Evolutionary conservation across 2,329 filamentous ascomycete genomes (phyloP).

Genomic region (Lasiodiplodia sp.): DNA sequence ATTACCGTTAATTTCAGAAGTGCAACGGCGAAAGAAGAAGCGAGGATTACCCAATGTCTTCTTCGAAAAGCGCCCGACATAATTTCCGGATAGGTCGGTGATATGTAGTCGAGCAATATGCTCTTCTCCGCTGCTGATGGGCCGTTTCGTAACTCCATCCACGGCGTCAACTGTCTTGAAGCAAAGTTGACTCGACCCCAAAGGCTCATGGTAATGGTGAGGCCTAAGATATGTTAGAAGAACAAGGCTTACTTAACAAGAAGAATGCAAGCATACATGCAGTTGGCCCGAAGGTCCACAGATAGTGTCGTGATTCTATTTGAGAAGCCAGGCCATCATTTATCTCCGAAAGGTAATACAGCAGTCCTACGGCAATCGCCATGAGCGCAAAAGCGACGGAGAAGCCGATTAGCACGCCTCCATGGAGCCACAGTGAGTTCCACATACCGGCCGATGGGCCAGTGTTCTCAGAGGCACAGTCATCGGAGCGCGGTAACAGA

Average conservation of each 20-base stretch:
- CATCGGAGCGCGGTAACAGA: too few species aligned
- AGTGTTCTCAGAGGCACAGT: too few species aligned
- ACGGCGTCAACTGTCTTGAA: background rate
- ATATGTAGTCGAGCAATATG: background rate
- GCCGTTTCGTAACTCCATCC: background rate
- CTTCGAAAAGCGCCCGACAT: background rate
- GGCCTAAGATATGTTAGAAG: background rate
- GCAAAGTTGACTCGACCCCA: constrained; percentile 1
- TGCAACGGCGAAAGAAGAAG: background rate
- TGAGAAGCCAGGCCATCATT: background rate
- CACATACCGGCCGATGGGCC: background rate
- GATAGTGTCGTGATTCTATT: background rate
- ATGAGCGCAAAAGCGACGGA: background rate
- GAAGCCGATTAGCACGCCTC: background rate
- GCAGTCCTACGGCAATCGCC: background rate
- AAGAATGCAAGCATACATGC: background rate
- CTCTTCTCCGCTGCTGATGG: background rate
- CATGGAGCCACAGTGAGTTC: background rate
- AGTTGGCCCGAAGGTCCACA: constrained; percentile 5
- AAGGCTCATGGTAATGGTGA: background rate
- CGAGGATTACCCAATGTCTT: constrained; percentile 2
- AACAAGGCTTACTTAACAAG: background rate
- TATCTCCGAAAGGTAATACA: background rate
- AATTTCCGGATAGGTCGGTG: background rate
- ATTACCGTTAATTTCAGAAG: background rate